phyloP scores from a whole-genome alignment of 805 yeast species.

The Teunomyces pallodes region DNA sequence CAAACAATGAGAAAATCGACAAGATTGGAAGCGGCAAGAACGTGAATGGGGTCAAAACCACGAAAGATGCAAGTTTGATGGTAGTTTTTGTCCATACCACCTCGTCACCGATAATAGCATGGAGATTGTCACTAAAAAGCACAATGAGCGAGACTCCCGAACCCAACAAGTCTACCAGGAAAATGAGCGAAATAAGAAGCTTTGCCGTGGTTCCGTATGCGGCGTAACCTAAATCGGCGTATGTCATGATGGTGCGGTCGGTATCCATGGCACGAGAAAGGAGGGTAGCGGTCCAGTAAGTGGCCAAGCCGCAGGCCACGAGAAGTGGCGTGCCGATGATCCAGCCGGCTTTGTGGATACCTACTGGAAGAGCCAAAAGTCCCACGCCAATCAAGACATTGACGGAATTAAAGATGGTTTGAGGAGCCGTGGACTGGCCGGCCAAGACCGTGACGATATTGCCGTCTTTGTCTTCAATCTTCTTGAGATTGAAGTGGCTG shows the following conservation, averaged over 20 bases:
- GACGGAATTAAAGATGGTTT: constrained; percentile 74
- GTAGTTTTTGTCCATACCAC: constrained; percentile 38
- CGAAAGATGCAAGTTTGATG: constrained; percentile 67
- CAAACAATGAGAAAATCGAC: constrained; percentile 53
- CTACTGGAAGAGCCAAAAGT: constrained; percentile 69
- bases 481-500: constrained; percentile 54
- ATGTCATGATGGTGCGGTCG: constrained; percentile 28
- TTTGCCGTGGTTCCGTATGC: constrained; percentile 55
- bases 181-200: constrained; percentile 60
- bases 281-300: constrained; percentile 53
- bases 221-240: constrained; percentile 29
- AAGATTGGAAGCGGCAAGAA: constrained; percentile 56
- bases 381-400: constrained; percentile 79
- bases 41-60: constrained; percentile 75
- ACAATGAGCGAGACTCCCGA: constrained; percentile 59
- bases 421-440: constrained; percentile 61
- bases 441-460: constrained; percentile 57
- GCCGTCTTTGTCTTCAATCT: constrained; percentile 70
- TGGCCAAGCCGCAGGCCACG: constrained; percentile 44
- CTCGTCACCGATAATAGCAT: constrained; percentile 40
- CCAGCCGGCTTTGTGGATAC: constrained; percentile 69
- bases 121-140: constrained; percentile 59
- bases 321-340: constrained; percentile 46
- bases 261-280: constrained; percentile 30
- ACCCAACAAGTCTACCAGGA: constrained; percentile 57